phyloP scores from a whole-genome alignment of 306 rosid genomes.

The Pterocarpus macrocarpus region DNA sequence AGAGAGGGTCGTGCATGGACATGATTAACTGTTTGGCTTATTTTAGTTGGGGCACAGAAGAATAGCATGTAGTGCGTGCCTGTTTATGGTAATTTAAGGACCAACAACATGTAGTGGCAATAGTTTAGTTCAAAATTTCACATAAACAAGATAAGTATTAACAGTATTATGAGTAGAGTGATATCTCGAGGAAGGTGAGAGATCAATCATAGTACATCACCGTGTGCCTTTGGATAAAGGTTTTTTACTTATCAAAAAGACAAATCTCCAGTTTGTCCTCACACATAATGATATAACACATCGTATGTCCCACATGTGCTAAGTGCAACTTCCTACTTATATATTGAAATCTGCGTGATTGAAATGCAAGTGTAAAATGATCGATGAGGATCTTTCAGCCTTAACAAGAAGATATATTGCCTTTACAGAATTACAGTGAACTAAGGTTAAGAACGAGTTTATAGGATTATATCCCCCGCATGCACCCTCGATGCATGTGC shows the following conservation, averaged over 20 bases:
- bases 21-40: slow-evolving; percentile 18
- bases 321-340: slow-evolving; percentile 25
- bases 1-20: not conserved
- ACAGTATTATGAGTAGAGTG: not conserved
- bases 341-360: not conserved
- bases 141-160: not conserved
- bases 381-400: slow-evolving; percentile 36
- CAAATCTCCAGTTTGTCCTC: slow-evolving; percentile 32
- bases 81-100: not conserved
- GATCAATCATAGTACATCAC: not conserved
- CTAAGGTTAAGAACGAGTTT: not conserved
- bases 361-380: slow-evolving; percentile 38
- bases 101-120: not conserved
- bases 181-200: not conserved
- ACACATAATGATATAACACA: not conserved
- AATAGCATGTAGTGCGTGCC: not conserved
- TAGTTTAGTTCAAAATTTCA: not conserved
- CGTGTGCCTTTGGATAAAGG: slow-evolving; percentile 19
- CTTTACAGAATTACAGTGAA: slow-evolving; percentile 1
- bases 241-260: not conserved
- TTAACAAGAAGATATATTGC: not conserved
- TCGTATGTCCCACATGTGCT: slow-evolving; percentile 38
- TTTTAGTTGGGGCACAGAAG: not conserved
- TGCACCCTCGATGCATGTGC: slow-evolving; percentile 20
- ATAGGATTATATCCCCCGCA: not conserved